Evolutionary conservation across 768 basidiomycete species (phyloP).

Genomic region (Ramaria sp.): DNA sequence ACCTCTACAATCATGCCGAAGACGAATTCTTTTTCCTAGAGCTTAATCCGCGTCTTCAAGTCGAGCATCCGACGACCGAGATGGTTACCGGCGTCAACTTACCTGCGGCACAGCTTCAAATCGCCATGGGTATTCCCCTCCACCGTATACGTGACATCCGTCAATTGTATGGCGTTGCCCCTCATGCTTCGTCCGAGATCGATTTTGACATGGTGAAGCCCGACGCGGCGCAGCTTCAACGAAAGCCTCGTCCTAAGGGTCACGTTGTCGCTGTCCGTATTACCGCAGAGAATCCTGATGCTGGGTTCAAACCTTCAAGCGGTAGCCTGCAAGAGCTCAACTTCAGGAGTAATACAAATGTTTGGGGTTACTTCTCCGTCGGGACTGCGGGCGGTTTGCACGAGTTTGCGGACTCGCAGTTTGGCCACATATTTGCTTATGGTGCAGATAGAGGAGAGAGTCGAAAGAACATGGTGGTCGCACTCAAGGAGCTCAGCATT

Average conservation of each 20-base stretch:
- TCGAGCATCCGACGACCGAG: conserved; percentile 99
- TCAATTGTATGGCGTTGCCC: conserved; percentile 88
- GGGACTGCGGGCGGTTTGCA: conserved; percentile 91
- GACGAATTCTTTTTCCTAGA: conserved; percentile 97
- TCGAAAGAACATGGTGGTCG: conserved; percentile 99
- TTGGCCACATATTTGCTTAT: conserved; percentile 98
- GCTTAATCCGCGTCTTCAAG: conserved; percentile 97
- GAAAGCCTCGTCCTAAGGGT: conserved; percentile 93
- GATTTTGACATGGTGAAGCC: conserved; percentile 95
- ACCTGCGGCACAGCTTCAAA: conserved; percentile 91
- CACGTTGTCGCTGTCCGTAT: conserved; percentile 99
- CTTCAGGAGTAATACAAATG: conserved; percentile 98
- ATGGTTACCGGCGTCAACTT: conserved; percentile 99
- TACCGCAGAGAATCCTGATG: conserved; percentile 98
- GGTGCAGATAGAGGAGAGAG: conserved; percentile 93
- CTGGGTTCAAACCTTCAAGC: conserved; percentile 98
- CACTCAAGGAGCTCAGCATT: conserved; percentile 95
- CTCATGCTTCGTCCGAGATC: conserved; percentile 80
- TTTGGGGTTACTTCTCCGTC: conserved; percentile 99
- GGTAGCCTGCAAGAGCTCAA: conserved; percentile 97
- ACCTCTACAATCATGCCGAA: conserved; percentile 89
- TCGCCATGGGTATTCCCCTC: conserved; percentile 96
- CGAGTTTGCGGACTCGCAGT: conserved; percentile 98
- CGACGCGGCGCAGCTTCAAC: conserved; percentile 77
- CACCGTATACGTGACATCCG: conserved; percentile 95